A percentile compares a stretch with the other conserved stretches of the same genome.
phyloP scores from a whole-genome alignment of 768 basidiomycete genomes.

The Boletus sp. region DNA sequence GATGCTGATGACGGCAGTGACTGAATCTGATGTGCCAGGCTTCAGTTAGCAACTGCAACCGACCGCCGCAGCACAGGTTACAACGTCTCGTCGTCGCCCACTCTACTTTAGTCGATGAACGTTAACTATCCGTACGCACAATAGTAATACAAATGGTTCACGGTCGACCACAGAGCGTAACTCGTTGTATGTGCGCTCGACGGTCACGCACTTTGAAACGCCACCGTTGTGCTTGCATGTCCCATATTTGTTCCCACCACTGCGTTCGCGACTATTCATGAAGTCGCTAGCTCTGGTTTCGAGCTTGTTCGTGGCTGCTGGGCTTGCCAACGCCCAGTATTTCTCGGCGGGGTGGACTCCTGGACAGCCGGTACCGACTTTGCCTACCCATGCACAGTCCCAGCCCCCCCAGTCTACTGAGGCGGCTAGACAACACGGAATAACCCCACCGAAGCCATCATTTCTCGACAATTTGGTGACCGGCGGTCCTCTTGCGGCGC shows the following conservation, averaged over 20 bases:
- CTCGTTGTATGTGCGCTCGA: not conserved
- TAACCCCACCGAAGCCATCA: slow-evolving; percentile 14
- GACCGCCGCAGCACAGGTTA: not conserved
- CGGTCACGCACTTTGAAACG: not conserved
- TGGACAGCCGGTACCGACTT: slow-evolving; percentile 54
- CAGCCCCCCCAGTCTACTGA: slow-evolving; percentile 24
- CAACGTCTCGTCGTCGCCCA: not conserved
- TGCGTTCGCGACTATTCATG: slow-evolving; percentile 37
- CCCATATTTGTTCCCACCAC: not conserved
- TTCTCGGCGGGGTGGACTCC: slow-evolving; percentile 82
- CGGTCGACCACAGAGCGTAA: not conserved
- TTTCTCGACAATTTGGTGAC: slow-evolving; percentile 42
- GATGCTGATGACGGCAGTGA: not conserved
- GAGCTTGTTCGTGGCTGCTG: slow-evolving; percentile 24
- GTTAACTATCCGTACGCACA: not conserved
- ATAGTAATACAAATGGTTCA: not conserved
- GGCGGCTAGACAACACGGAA: slow-evolving; percentile 22
- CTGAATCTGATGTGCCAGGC: not conserved
- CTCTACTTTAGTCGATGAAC: no score
- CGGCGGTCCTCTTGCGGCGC: slow-evolving; percentile 47
- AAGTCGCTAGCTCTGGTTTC: slow-evolving; percentile 40
- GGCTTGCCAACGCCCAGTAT: slow-evolving; percentile 56
- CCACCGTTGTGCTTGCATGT: not conserved
- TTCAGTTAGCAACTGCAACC: not conserved
- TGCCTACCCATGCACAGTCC: slow-evolving; percentile 9